phyloP scores from a whole-genome alignment of 345 rosid genomes.

The Toxicodendron radicans region DNA sequence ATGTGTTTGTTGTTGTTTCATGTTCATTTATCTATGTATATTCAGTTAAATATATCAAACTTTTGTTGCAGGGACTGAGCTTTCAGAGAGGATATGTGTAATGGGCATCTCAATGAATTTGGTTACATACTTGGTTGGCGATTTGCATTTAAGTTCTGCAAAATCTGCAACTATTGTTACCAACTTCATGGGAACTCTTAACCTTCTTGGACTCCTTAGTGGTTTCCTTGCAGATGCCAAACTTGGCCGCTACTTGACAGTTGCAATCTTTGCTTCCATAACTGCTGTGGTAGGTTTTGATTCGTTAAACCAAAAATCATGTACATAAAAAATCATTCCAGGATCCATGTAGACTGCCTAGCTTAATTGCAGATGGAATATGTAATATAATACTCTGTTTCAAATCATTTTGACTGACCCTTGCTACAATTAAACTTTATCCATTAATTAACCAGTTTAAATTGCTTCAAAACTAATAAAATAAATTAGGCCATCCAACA shows the following conservation, averaged over 20 bases:
- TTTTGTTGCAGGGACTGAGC: conserved; percentile 63
- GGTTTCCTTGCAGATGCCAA: conserved; percentile 95
- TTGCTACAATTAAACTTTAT: background rate
- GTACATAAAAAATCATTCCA: background rate
- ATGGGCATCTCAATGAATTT: conserved; percentile 93
- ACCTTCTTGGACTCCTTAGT: conserved; percentile 79
- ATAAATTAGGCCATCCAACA: too few relatives aligned
- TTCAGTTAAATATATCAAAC: background rate
- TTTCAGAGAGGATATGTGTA: conserved; percentile 87
- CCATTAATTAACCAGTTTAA: too few relatives aligned
- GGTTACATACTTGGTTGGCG: conserved; percentile 79
- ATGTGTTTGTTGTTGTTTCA: background rate
- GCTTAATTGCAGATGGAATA: background rate
- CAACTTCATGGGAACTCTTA: conserved; percentile 91
- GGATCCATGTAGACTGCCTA: background rate
- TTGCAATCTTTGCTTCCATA: conserved; percentile 61
- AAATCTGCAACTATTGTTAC: conserved; percentile 82
- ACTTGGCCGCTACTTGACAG: conserved; percentile 78
- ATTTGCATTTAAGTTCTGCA: conserved; percentile 73
- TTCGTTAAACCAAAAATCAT: background rate
- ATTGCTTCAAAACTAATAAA: background rate
- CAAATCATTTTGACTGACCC: background rate
- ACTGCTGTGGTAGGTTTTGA: conserved; percentile 58
- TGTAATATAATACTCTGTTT: background rate
- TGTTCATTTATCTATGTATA: background rate